Evolutionary conservation across 2,329 filamentous ascomycete species (phyloP), one percentile per base, ranked within the genome.

Genomic region (Cladosporium halotolerans): DNA sequence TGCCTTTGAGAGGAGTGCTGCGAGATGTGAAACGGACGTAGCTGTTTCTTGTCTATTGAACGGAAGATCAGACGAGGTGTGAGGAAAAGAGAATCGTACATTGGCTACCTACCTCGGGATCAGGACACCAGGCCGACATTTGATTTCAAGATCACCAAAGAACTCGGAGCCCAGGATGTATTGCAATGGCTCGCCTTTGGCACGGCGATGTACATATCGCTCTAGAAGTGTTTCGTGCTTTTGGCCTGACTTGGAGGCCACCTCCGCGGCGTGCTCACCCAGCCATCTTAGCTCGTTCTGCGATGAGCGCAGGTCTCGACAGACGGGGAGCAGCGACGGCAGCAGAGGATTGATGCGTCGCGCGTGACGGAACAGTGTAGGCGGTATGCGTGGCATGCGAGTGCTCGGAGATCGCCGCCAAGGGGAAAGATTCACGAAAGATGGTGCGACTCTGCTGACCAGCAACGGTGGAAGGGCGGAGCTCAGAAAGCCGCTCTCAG

Each of bases 101-200:
- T 6, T 8, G 34, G 8, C 19, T 39, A 58, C 72, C 13, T 60
- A 83, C 74, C 92, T 80, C 34, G 93, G 93, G 59, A 97, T 95
- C 53, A 99, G 74, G 4, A 97, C 91, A 2, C 88, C 88, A 9
- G 76, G 80, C 28, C 75, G 76, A 65, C 91, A 96, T 52, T 78
- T 72, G 43, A 99, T 86, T 40, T 96, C 86, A 13, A 97, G 72
- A 4, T 82, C 73, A 0, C 91, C 92, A 71, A 99, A 97, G 1
- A 86, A 93, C 68, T 96, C 90, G 4, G 84, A 84, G 3, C 90
- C 90, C 1, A 99, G 74, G 18, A 97, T 78, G 66, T 97, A 97
- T 68, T 97, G 93, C 33, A 99, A 72, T 1, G 93, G 93, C 54
- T 84, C 80, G 1, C 89, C 89, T n/a, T 60, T 68, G 3, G 76